A percentile compares a stretch with the other conserved stretches of the same genome.
These are phyloP conservation scores for Bacterosira constricta DNA, from an alignment of 108 stramenopile species.

Conservation along the genomic window DNA sequence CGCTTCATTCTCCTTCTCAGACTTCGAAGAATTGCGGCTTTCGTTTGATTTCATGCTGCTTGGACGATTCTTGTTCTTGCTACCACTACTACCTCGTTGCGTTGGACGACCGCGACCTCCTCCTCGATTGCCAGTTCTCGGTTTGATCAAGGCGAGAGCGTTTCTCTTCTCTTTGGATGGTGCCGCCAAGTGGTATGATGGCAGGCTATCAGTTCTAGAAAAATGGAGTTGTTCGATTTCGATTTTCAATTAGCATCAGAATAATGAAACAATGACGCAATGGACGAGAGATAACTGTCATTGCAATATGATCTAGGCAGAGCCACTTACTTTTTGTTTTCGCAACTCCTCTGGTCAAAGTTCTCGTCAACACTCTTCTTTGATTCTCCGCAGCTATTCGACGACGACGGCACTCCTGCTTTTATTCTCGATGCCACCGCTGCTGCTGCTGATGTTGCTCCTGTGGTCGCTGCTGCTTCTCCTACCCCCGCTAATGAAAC, in stretches of 20 bases:
- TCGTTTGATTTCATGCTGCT: not conserved
- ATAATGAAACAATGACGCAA: constrained; percentile 8
- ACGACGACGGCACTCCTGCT: constrained; percentile 10
- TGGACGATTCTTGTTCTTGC: not conserved
- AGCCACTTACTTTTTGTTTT: not conserved
- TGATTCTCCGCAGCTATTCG: not conserved
- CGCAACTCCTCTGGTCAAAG: not conserved
- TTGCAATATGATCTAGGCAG: not conserved
- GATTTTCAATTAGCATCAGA: constrained; percentile 3
- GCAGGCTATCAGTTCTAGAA: not conserved
- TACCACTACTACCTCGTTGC: not conserved
- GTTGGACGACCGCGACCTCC: not conserved
- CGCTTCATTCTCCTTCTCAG: constrained; percentile 3
- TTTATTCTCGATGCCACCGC: not conserved
- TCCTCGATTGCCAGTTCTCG: not conserved
- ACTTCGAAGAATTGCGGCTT: not conserved
- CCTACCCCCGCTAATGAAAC: not conserved
- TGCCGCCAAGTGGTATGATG: not conserved
- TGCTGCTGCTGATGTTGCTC: not conserved
- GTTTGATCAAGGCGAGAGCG: not conserved
- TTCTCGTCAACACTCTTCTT: not conserved
- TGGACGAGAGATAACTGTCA: not conserved
- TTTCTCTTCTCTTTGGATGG: constrained; percentile 19
- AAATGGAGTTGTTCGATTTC: not conserved
- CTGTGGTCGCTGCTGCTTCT: not conserved